These are phyloP conservation scores for Corylus americana DNA, from an alignment of 306 rosid genomes.

Conservation along the genomic window DNA sequence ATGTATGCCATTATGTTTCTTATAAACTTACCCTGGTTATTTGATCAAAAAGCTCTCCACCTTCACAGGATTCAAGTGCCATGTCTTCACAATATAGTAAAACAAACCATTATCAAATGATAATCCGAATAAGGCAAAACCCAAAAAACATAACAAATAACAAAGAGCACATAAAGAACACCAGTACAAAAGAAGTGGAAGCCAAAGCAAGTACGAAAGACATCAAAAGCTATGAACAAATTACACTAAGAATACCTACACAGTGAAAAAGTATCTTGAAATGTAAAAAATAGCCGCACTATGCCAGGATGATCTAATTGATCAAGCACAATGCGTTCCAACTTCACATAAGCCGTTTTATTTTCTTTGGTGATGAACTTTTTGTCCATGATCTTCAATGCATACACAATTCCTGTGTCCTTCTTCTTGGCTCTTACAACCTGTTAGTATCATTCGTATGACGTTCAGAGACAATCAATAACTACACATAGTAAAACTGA, in stretches of 20 bases:
- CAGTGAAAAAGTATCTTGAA: slow-evolving; percentile 92
- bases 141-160: slow-evolving; percentile 4
- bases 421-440: slow-evolving; percentile 99
- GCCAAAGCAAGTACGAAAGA: slow-evolving; percentile 7
- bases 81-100: slow-evolving; percentile 60
- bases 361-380: slow-evolving; percentile 96
- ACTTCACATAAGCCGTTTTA: slow-evolving; percentile 94
- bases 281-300: slow-evolving; percentile 89
- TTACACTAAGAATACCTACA: slow-evolving; percentile 65
- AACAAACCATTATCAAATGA: slow-evolving; percentile 34
- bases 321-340: slow-evolving; percentile 98
- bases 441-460: slow-evolving; percentile 39
- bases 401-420: slow-evolving; percentile 83
- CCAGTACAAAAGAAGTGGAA: slow-evolving; percentile 20
- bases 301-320: slow-evolving; percentile 97
- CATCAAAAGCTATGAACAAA: slow-evolving; percentile 14
- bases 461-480: slow-evolving; percentile 10
- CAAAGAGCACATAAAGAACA: slow-evolving; percentile 10
- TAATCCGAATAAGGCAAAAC: slow-evolving; percentile 30
- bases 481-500: slow-evolving; percentile 4
- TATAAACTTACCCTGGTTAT: slow-evolving; percentile 85
- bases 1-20: slow-evolving; percentile 7
- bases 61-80: slow-evolving; percentile 99
- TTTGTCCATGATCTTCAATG: slow-evolving; percentile 98
- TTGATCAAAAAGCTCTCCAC: slow-evolving; percentile 99